These are phyloP conservation scores for Metschnikowia sp. DNA, from an alignment of 805 yeast species.

Conservation along the genomic window DNA sequence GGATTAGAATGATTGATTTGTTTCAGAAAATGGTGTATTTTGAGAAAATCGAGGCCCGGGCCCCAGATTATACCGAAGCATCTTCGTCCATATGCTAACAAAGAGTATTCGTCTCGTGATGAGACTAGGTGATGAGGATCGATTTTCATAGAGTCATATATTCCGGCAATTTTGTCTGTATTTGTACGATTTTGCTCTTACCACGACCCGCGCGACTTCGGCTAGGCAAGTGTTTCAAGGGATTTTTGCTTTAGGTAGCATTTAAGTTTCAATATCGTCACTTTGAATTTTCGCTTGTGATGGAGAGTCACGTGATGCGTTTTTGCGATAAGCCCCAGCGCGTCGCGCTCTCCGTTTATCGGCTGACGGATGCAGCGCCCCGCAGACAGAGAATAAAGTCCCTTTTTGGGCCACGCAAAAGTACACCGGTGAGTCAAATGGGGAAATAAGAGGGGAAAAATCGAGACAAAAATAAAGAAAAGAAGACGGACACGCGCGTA, in stretches of 20 bases:
- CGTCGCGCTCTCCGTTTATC: neutral
- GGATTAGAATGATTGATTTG: slow-evolving; percentile 10
- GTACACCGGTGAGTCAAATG: neutral
- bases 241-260: too few species aligned
- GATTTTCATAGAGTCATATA: neutral
- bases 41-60: neutral
- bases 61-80: slow-evolving; percentile 12
- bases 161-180: too few species aligned
- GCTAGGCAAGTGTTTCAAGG: too few species aligned
- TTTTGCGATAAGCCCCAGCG: slow-evolving; percentile 1
- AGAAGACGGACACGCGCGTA: neutral
- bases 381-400: neutral
- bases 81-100: slow-evolving; percentile 2
- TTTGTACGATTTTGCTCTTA: too few species aligned
- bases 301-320: neutral
- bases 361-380: neutral
- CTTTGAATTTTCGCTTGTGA: neutral
- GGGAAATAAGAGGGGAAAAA: neutral
- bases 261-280: too few species aligned
- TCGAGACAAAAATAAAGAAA: neutral
- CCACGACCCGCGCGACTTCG: too few species aligned
- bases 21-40: neutral
- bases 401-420: neutral
- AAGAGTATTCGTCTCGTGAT: slow-evolving; percentile 10
- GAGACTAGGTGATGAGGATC: slow-evolving; percentile 1